Conservation (phyloP, 257 asterid species). For the Solanum pennellii region DNA sequence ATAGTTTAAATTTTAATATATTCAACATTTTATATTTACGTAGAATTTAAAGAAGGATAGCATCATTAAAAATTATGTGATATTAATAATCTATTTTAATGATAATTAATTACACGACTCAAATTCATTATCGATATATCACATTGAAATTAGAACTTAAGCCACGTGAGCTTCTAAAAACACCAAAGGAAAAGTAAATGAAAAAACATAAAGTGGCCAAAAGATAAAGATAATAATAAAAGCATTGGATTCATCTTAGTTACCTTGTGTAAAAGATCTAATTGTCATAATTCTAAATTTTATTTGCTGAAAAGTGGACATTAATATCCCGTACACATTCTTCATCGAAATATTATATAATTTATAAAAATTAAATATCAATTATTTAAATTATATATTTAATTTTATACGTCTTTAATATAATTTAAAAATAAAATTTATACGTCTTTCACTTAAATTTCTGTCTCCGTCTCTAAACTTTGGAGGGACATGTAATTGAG, state of each 20-base stretch:
- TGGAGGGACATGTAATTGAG: neutral
- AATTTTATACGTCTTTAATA: neutral
- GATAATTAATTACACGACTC: neutral
- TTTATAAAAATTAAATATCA: rapidly evolving
- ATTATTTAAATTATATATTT: rapidly evolving
- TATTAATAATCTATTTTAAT: neutral
- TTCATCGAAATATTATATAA: neutral
- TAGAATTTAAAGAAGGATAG: rapidly evolving
- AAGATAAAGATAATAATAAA: neutral
- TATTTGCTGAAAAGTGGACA: neutral
- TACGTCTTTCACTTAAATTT: too few relatives aligned
- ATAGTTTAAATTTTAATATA: rapidly evolving
- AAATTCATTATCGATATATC: neutral
- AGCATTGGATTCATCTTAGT: neutral
- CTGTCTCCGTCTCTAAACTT: neutral
- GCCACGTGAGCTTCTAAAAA: neutral
- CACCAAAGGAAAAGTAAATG: neutral
- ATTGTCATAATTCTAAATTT: neutral
- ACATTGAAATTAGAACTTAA: neutral
- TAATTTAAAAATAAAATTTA: too few relatives aligned
- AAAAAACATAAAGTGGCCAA: neutral
- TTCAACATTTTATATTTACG: neutral
- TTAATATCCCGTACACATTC: neutral
- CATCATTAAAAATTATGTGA: neutral
- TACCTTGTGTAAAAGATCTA: neutral